Conservation (phyloP, 768 basidiomycete genomes). For the Ephemerocybe angulata region DNA sequence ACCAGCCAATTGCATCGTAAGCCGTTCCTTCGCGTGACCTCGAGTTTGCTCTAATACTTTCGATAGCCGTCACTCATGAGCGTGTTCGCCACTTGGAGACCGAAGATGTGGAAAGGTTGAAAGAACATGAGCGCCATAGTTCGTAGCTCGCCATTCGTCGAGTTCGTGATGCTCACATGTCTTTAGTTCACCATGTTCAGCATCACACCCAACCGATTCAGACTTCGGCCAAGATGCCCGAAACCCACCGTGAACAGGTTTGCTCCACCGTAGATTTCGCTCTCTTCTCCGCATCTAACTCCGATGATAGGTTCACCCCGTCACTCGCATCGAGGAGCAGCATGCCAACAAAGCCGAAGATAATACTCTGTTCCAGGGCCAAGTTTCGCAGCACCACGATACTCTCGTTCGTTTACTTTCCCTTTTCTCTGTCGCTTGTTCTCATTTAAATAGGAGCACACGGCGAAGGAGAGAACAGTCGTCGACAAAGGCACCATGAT, state of each 20-base stretch:
- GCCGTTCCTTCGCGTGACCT: background rate
- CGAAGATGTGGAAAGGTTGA: conserved; percentile 29
- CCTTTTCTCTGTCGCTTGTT: too few relatives aligned
- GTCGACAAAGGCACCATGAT: conserved; percentile 32
- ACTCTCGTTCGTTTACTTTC: conserved; percentile 17
- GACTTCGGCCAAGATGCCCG: conserved; percentile 22
- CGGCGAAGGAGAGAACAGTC: conserved; percentile 26
- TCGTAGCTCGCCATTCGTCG: conserved; percentile 4
- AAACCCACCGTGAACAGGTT: conserved; percentile 25
- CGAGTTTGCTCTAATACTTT: background rate
- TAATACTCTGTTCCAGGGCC: conserved; percentile 23
- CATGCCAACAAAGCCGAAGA: conserved; percentile 29
- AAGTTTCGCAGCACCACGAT: conserved; percentile 25
- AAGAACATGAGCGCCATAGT: conserved; percentile 34
- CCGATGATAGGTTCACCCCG: conserved; percentile 21
- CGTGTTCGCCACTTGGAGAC: conserved; percentile 25
- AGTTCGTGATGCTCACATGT: background rate
- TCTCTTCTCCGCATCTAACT: background rate
- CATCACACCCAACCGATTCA: conserved; percentile 35
- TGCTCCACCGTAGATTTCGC: background rate
- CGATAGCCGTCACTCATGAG: conserved; percentile 27
- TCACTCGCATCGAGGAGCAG: conserved; percentile 23
- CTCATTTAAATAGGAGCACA: too few relatives aligned
- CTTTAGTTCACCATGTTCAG: conserved; percentile 35
- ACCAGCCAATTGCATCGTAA: conserved; percentile 21